Evolutionary conservation across 2,329 filamentous ascomycete species (phyloP), one percentile per base, ranked within the genome.

Genomic region (Fusarium pseudograminearum): DNA sequence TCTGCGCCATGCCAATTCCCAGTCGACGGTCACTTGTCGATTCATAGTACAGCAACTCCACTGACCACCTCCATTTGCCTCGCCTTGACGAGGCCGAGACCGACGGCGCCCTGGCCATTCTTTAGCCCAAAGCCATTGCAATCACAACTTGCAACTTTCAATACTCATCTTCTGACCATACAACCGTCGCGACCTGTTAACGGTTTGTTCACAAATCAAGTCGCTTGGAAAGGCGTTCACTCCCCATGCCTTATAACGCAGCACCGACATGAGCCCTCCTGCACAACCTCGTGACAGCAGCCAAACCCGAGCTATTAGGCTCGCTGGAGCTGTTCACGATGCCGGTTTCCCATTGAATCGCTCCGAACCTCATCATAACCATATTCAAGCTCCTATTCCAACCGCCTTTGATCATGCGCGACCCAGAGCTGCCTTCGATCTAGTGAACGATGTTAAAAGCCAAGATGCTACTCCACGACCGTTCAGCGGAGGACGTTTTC

Each of bases 211-310:
- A 56, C 24, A 41, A 45, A 26, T 11, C 16, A 61, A 51, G 58
- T 57, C 45, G 55, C 57, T 55, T 48, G 33, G 56, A 45, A 69
- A 56, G 55, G 50, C 63, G 33, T 60, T 55, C 62, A 47, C 42
- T 63, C 64, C 65, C 68, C 59, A 73, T 75, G 69, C 61, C 64
- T 75, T 74, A 72, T 67, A 70, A 74, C 56, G 63, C 57, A 58
- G 59, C 47, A 66, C 61, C 78, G 78, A 77, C 62, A 80, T 80
- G 78, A 76, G 71, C 64, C 70, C 75, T 51, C 71, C 74, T 54
- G 75, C 78, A 69, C 71, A 74, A 67, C 62, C 71, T 72, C 73
- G 70, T 65, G 70, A 74, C 56, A 73, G 71, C 74, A 75, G 74
- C 61, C 74, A 76, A 57, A 62, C 67, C 55, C 75, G 69, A 76